Conservation (phyloP, 345 rosid genomes). For the Bruguiera parviflora region DNA sequence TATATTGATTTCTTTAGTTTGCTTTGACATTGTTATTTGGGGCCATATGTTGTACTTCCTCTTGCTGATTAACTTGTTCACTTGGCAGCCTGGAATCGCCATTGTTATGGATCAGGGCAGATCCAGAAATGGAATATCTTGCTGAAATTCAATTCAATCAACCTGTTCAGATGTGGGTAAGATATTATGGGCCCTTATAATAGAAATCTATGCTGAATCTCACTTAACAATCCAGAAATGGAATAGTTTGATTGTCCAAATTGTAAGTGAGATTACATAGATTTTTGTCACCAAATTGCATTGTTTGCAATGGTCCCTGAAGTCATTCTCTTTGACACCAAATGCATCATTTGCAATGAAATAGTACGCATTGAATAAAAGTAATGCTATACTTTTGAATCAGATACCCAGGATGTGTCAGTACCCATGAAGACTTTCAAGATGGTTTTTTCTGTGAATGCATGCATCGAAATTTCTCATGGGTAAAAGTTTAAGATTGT, state of each 20-base stretch:
- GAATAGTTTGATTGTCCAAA: not conserved
- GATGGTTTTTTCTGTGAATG: no score
- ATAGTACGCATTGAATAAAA: no score
- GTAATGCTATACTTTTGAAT: no score
- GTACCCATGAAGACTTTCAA: no score
- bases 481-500: no score
- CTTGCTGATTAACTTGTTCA: slow-evolving; percentile 9
- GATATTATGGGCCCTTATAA: slow-evolving; percentile 11
- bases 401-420: no score
- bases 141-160: slow-evolving; percentile 95
- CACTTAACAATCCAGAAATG: not conserved
- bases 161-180: slow-evolving; percentile 99
- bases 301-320: no score
- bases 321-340: not conserved
- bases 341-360: not conserved
- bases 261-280: not conserved
- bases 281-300: no score
- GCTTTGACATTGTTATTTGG: not conserved
- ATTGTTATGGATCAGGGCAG: slow-evolving; percentile 90
- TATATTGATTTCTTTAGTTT: slow-evolving; percentile 25
- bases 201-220: not conserved
- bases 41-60: not conserved
- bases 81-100: slow-evolving; percentile 87
- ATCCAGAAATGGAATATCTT: slow-evolving; percentile 97
- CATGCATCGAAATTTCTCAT: no score